A percentile compares a stretch with the other conserved stretches of the same genome.
Conservation (phyloP, 140 eudicot genomes). For the Oenanthe javanica region DNA sequence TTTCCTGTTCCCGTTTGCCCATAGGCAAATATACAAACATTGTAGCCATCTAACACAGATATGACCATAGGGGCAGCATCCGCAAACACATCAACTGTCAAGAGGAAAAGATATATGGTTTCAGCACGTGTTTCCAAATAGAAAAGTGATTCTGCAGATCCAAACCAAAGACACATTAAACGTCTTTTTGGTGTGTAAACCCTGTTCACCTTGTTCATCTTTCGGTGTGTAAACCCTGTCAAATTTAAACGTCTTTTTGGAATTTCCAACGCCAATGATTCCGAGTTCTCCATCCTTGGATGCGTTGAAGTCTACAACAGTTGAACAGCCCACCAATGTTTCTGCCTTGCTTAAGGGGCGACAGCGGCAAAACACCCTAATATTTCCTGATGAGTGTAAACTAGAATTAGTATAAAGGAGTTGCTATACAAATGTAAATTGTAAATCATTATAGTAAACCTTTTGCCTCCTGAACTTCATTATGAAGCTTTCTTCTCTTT, state of each 20-base stretch:
- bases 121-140: background rate
- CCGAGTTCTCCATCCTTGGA: conserved; percentile 95
- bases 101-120: background rate
- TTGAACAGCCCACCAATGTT: conserved; percentile 41
- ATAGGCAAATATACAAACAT: conserved; percentile 94
- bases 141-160: background rate
- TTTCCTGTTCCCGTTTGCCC: conserved; percentile 99
- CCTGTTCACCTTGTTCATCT: conserved; percentile 97
- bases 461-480: conserved; percentile 88
- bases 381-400: conserved; percentile 55
- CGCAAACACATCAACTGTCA: conserved; percentile 73
- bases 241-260: conserved; percentile 64
- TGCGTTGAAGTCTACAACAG: conserved; percentile 69
- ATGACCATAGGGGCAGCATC: conserved; percentile 89
- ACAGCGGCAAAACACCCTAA: conserved; percentile 95
- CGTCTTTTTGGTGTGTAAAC: too few species aligned
- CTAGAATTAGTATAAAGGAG: conserved; percentile 4
- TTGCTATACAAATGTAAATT: background rate
- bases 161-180: background rate
- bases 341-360: conserved; percentile 81
- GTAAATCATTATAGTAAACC: conserved; percentile 25
- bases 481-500: conserved; percentile 77
- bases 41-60: conserved; percentile 90
- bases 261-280: conserved; percentile 44
- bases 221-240: conserved; percentile 85